Percentiles rank a stretch among this genome's conserved stretches.
phyloP scores from a whole-genome alignment of 2,329 filamentous ascomycete species.

The Aureobasidium vineae region DNA sequence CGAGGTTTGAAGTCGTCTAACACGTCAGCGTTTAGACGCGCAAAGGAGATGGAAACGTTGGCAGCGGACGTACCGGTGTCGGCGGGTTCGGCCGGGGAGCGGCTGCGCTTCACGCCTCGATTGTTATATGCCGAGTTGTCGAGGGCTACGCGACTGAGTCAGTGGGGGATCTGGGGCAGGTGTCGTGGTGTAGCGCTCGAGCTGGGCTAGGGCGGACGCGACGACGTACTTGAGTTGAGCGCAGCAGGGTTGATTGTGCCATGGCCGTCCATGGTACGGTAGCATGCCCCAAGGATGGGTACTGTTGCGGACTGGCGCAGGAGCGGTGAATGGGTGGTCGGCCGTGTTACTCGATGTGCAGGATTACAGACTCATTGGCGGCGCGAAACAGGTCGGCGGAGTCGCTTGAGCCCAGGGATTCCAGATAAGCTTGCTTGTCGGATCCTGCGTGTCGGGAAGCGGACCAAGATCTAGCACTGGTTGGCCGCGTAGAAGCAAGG shows the following conservation, averaged over 20 bases:
- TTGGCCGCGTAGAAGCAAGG: not conserved
- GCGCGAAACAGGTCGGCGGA: constrained; percentile 25
- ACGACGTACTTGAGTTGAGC: constrained; percentile 69
- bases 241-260: constrained; percentile 90
- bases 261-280: constrained; percentile 62
- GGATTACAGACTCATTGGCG: constrained; percentile 25
- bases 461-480: constrained; percentile 16
- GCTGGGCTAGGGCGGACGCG: not conserved
- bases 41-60: not conserved
- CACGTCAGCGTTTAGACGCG: constrained; percentile 31
- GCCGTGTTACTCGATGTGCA: constrained; percentile 23
- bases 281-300: constrained; percentile 14
- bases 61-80: constrained; percentile 20
- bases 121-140: constrained; percentile 41
- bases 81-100: constrained; percentile 57
- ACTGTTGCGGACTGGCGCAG: constrained; percentile 21
- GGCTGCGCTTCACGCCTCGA: constrained; percentile 74
- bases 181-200: constrained; percentile 3
- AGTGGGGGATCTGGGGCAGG: not conserved
- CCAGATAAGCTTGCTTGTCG: constrained; percentile 22
- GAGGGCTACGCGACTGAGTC: constrained; percentile 21
- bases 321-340: constrained; percentile 25
- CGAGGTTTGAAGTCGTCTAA: constrained; percentile 50
- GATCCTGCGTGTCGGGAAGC: constrained; percentile 18
- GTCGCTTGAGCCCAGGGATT: constrained; percentile 21